These are phyloP conservation scores for Mucuna pruriens DNA, from an alignment of 306 rosid genomes.

Conservation along the genomic window DNA sequence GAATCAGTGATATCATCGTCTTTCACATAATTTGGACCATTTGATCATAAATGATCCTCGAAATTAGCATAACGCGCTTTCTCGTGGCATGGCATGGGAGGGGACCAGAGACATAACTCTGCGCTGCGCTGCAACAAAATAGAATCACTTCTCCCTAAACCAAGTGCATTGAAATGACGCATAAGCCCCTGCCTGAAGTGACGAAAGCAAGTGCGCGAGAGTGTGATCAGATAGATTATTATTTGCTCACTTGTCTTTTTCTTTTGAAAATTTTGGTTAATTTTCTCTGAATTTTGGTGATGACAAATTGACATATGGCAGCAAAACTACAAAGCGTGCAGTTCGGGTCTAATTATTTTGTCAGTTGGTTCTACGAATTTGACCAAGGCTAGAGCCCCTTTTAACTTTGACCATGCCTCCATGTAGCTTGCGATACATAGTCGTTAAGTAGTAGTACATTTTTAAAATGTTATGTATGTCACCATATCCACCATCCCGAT, in stretches of 20 bases:
- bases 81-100: slow-evolving; percentile 24
- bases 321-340: slow-evolving; percentile 44
- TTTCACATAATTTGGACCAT: slow-evolving; percentile 23
- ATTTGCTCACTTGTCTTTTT: slow-evolving; percentile 31
- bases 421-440: neutral
- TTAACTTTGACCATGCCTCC: neutral
- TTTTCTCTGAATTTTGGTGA: neutral
- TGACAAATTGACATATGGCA: neutral
- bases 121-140: slow-evolving; percentile 6
- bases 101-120: slow-evolving; percentile 19
- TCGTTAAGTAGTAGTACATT: too few species aligned
- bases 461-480: neutral
- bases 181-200: slow-evolving; percentile 33
- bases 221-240: slow-evolving; percentile 8
- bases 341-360: slow-evolving; percentile 47
- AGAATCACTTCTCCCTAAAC: neutral
- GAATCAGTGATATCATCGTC: neutral
- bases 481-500: neutral
- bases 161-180: slow-evolving; percentile 25
- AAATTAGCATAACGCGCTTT: slow-evolving; percentile 41
- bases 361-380: slow-evolving; percentile 39
- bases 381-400: neutral
- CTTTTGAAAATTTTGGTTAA: neutral
- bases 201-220: neutral
- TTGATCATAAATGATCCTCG: slow-evolving; percentile 41